These are phyloP conservation scores for Stenogyne calaminthoides DNA, from an alignment of 305 asterid species.

Conservation along the genomic window DNA sequence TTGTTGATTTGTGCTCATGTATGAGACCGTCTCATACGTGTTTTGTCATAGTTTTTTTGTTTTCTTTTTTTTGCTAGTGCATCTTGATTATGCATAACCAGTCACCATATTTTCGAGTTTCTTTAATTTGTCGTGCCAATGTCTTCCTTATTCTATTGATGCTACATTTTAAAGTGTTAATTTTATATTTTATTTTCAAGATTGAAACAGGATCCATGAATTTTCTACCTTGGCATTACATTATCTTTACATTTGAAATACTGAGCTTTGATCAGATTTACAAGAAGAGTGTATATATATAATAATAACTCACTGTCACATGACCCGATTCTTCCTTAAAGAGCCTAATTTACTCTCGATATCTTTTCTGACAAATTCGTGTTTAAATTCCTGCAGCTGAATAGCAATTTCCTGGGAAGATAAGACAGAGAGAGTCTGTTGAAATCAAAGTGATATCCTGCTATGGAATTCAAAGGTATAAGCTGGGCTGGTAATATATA, in stretches of 20 bases:
- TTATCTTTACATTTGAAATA: not conserved
- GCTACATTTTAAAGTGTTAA: not conserved
- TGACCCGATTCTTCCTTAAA: not conserved
- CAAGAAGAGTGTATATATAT: not conserved
- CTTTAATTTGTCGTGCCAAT: not conserved
- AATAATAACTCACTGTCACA: not conserved
- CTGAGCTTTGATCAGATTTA: not conserved
- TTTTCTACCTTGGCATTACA: not conserved
- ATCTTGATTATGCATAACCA: not conserved
- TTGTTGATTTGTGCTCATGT: too few species aligned
- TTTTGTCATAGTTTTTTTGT: not conserved
- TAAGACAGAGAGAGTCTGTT: slow-evolving; percentile 13
- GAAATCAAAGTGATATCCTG: slow-evolving; percentile 21
- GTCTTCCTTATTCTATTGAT: not conserved
- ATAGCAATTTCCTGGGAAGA: slow-evolving; percentile 16
- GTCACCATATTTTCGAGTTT: not conserved
- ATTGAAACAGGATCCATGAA: not conserved
- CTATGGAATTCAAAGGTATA: slow-evolving; percentile 76
- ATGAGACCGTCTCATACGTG: too few species aligned
- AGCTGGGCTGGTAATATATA: slow-evolving; percentile 80
- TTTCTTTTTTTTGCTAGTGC: not conserved
- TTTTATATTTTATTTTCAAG: not conserved
- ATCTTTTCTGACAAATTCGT: not conserved
- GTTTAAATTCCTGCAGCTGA: slow-evolving; percentile 33
- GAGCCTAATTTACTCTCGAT: not conserved